Evolutionary conservation across 192 early-diverging fungal species (phyloP).

Genomic region (Coemansia sp.): DNA sequence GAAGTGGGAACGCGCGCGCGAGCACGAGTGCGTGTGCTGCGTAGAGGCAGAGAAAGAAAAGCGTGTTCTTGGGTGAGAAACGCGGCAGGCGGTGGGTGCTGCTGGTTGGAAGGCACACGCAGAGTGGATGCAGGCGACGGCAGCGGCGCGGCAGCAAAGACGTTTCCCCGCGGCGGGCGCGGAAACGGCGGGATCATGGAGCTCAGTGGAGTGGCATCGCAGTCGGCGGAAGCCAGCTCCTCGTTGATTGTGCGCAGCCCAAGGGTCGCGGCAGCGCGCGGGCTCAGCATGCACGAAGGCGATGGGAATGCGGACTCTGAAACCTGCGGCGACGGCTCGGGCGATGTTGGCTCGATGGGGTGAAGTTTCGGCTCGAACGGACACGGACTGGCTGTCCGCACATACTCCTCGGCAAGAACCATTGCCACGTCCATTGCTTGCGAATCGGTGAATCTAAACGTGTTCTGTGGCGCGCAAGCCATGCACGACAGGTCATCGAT

Average conservation of each 20-base stretch:
- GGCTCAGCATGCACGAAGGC: constrained; percentile 1
- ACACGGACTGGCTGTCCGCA: constrained; percentile 12
- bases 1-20: background rate
- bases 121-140: background rate
- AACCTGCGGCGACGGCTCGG: background rate
- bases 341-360: constrained; percentile 2
- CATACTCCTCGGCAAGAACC: constrained; percentile 33
- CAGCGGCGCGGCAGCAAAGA: background rate
- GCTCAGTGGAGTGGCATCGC: background rate
- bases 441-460: constrained; percentile 18
- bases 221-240: background rate
- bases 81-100: background rate
- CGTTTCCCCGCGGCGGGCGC: background rate
- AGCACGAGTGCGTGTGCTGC: constrained; percentile 13
- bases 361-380: background rate
- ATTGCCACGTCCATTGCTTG: constrained; percentile 27
- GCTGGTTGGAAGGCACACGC: background rate
- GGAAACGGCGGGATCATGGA: background rate
- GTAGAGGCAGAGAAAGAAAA: constrained; percentile 17
- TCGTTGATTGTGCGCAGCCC: constrained; percentile 4
- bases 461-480: constrained; percentile 1
- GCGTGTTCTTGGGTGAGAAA: background rate
- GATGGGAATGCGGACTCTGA: background rate
- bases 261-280: background rate
- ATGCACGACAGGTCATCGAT: constrained; percentile 2